Base-by-base conservation (phyloP, 1,284 basidiomycete species). In the Kwoniella shivajii region DNA sequence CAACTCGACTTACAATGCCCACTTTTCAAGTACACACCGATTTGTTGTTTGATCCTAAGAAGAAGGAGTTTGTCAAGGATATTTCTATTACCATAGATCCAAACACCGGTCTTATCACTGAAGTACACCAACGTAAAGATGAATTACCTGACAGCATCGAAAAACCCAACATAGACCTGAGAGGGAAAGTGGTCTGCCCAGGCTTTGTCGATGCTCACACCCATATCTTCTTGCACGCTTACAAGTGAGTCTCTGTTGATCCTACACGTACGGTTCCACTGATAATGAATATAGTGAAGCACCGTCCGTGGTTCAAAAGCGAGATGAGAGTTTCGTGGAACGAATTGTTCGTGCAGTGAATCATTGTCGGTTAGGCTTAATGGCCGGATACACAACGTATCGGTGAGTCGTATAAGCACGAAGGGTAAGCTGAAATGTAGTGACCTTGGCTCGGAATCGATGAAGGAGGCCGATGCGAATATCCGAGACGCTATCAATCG, bases 291-390 rank as follows among this genome's bases (percentile, higher is more conserved):
- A 13, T n/a, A 50, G 48, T 30, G 48, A 50, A 16, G 29, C 34
- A 14, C 48, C 48, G 4, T 50, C 48, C 2, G 48, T 50, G 14
- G 36, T 38, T 27, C 48, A 50, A 27, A 50, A 50, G 24, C 48
- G 48, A 13, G 48, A 50, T 50, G 48, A 50, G n/a, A 50, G 48
- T 27, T 50, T 50, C 18, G 49, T 50, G 13, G 49, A 50, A 30
- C 18, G 49, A 9, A 50, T 50, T 6, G 36, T 50, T 20, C 22
- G 49, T 3, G 49, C 49, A 16, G 36, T 38, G 26, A 50, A 50
- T 26, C 49, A 50, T 18, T 50, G 49, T 41, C 36, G 49, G 14
- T 14, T 50, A 2, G 49, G 34, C 22, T 31, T 50, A 27, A 37
- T 50, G 34, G 34, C 49, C 1, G 49, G 49, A 10, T 50, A 50